A percentile compares a stretch with the other conserved stretches of the same genome.
These are phyloP conservation scores for Nakataea oryzae DNA, from an alignment of 2,329 filamentous ascomycete genomes.

Conservation along the genomic window DNA sequence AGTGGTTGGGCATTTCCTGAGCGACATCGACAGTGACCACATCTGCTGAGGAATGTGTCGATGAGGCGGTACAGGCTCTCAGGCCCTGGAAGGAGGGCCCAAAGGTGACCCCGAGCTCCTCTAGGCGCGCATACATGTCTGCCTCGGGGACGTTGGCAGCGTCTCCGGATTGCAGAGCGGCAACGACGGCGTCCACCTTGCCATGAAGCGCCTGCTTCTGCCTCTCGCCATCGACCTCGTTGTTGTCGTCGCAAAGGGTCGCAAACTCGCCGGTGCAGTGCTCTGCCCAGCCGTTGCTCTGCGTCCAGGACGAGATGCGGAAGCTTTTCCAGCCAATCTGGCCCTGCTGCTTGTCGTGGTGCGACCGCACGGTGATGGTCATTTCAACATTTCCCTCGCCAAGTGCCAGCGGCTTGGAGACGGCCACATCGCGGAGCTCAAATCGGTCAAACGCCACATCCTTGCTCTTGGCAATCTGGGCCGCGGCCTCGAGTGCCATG, in stretches of 20 bases:
- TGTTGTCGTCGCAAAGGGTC: conserved; percentile 22
- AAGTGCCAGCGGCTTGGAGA: conserved; percentile 35
- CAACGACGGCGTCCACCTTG: conserved; percentile 16
- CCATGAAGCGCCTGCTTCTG: conserved; percentile 17
- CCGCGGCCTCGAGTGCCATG: conserved; percentile 38
- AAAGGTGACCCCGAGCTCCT: conserved; percentile 36
- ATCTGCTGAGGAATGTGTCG: conserved; percentile 20
- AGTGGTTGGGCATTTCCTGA: conserved; percentile 26
- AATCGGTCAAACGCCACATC: conserved; percentile 25
- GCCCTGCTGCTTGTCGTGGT: conserved; percentile 26
- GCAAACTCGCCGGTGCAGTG: conserved; percentile 44
- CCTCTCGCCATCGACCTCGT: conserved; percentile 28
- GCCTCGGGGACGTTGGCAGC: conserved; percentile 18
- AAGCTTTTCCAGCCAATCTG: conserved; percentile 45
- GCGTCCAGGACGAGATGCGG: conserved; percentile 41
- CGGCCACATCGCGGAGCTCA: conserved; percentile 35
- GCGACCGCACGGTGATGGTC: conserved; percentile 33
- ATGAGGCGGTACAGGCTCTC: conserved; percentile 28
- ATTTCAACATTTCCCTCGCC: conserved; percentile 38
- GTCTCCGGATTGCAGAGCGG: conserved; percentile 17
- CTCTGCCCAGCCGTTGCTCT: conserved; percentile 43
- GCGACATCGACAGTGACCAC: conserved; percentile 23
- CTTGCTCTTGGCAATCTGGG: conserved; percentile 20
- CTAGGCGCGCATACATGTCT: conserved; percentile 34
- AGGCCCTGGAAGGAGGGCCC: conserved; percentile 41